Base-by-base conservation (phyloP, 352 stramenopile species). In the Pythium dissotocum region DNA sequence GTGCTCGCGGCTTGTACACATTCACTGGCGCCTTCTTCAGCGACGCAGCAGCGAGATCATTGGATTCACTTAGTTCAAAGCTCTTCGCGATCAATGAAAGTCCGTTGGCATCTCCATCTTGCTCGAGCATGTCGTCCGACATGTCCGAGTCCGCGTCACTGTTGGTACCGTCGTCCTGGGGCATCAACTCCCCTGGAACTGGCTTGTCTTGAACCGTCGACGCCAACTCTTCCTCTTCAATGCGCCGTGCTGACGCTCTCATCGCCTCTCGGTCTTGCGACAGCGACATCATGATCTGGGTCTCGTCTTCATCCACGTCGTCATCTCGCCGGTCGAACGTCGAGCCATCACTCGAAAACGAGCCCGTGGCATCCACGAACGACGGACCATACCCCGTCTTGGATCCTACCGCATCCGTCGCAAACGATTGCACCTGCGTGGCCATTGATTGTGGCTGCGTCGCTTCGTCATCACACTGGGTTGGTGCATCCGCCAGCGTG, bases 221-320 rank as follows among this genome's bases (percentile, higher is more conserved):
- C 33, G 72, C 64, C 9, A 90, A 54, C 51, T 76, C 59, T 57
- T 89, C 75, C 52, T 92, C 82, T 62, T 87, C 73, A 35, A 89
- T 87, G 14, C 63, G 80, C 12, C 36, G 62, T 28, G 68, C 63
- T 3, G 58, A 18, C 1, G 38, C 36, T 0, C 67, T 64, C 30
- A 70, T 18, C 1, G 76, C 73, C 26, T 83, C 73, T 42, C 77
- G 77, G 18, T 89, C 82, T 62, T 91, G 76, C 0, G 82, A 91
- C 32, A 88, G 69, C 56, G 83, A 87, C 79, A 92, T 92, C 44
- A 83, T 54, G 64, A 94, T 94, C 76, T 94, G 86, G 46, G 86
- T 94, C 76, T 92, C 86, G 32, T 94, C 83, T 62, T 92, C 86
- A 49, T 93, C 85, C 13, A 88, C 74, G 16, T 85, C 78, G 5